These are phyloP conservation scores for Climacium dendroides DNA, from an alignment of 225 moss, liverwort and hornwort genomes.

Conservation along the genomic window DNA sequence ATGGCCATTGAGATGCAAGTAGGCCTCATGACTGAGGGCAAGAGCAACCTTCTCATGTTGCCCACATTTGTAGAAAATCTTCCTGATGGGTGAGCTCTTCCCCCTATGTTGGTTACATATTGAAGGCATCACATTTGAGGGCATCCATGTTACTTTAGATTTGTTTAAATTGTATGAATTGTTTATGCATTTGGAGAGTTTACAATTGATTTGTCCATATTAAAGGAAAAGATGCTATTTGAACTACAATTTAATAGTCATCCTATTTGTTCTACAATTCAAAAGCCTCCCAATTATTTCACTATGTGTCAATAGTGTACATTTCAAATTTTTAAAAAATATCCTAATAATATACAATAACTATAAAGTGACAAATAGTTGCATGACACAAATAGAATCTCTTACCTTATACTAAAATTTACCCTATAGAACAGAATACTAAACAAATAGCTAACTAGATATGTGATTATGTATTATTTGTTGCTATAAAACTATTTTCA, in stretches of 20 bases:
- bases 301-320: not conserved
- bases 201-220: not conserved
- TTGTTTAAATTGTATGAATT: not conserved
- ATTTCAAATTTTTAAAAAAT: not conserved
- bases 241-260: not conserved
- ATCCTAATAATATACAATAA: not conserved
- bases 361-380: not conserved
- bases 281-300: no score
- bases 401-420: no score
- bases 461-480: not conserved
- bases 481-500: not conserved
- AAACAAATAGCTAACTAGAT: not conserved
- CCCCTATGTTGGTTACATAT: not conserved
- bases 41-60: conserved; percentile 77
- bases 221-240: no score
- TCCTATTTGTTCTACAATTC: not conserved
- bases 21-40: conserved; percentile 50
- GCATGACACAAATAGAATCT: not conserved
- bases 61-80: conserved; percentile 66
- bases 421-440: rapidly evolving
- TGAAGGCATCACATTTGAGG: not conserved
- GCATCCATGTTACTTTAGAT: not conserved
- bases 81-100: conserved; percentile 36
- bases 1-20: conserved; percentile 77
- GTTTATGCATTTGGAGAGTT: not conserved